phyloP scores from a whole-genome alignment of 2,329 filamentous ascomycete species.

The Xylariaceae sp. region DNA sequence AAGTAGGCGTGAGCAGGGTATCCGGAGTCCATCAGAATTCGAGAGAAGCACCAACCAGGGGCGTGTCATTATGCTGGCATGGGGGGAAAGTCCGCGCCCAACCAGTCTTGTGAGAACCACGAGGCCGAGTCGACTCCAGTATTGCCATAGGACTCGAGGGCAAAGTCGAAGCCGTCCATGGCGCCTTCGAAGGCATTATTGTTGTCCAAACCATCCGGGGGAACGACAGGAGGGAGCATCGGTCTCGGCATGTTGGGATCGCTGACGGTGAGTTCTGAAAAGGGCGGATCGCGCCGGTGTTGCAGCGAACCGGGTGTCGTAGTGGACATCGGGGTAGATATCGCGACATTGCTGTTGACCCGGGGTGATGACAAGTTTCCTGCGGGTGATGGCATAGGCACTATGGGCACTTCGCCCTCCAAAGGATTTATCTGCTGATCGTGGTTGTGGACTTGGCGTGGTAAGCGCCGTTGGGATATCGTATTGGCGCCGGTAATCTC shows the following conservation, averaged over 20 bases:
- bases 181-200: conserved; percentile 50
- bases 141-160: conserved; percentile 43
- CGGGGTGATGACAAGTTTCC: conserved; percentile 27
- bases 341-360: conserved; percentile 19
- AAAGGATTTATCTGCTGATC: conserved; percentile 32
- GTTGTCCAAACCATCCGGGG: conserved; percentile 40
- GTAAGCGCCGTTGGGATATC: conserved; percentile 27
- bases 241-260: conserved; percentile 31
- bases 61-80: conserved; percentile 25
- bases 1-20: neutral
- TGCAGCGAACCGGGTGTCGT: conserved; percentile 20
- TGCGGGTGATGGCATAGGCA: conserved; percentile 30
- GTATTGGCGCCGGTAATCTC: conserved; percentile 20
- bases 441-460: conserved; percentile 24
- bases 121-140: conserved; percentile 32
- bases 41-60: neutral
- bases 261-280: conserved; percentile 25
- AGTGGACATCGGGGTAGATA: conserved; percentile 26
- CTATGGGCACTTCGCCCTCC: conserved; percentile 30
- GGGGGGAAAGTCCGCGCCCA: conserved; percentile 31
- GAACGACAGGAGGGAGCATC: conserved; percentile 32
- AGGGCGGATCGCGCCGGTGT: conserved; percentile 24
- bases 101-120: conserved; percentile 35
- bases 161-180: conserved; percentile 44
- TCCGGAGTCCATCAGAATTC: neutral